These are phyloP conservation scores for Parietaria judaica DNA, from an alignment of 306 rosid genomes.

Conservation along the genomic window DNA sequence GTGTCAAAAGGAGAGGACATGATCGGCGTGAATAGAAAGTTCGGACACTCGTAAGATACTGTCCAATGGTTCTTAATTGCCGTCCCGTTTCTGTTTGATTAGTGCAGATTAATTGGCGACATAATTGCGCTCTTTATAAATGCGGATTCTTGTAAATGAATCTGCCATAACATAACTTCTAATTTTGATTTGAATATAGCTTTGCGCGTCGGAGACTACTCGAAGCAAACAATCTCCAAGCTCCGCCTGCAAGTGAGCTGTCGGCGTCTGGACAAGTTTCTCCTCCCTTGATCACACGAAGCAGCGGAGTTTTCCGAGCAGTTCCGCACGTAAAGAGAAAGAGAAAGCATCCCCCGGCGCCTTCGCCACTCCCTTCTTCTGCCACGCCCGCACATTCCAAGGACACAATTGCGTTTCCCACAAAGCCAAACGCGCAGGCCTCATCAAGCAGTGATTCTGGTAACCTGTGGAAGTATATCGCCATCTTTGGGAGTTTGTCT, in stretches of 20 bases:
- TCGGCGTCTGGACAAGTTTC: constrained; percentile 27
- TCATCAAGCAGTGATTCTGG: constrained; percentile 16
- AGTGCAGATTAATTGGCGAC: too few species aligned
- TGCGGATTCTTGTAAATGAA: constrained; percentile 10
- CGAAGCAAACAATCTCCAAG: constrained; percentile 60
- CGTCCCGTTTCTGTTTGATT: too few species aligned
- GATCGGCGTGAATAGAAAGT: constrained; percentile 45
- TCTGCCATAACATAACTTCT: constrained; percentile 32
- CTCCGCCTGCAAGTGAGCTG: constrained; percentile 38
- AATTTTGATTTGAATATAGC: constrained; percentile 10
- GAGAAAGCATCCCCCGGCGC: constrained; percentile 26
- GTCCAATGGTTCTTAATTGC: neutral
- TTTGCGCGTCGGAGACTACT: constrained; percentile 59
- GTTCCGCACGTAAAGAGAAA: constrained; percentile 24
- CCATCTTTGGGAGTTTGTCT: constrained; percentile 27
- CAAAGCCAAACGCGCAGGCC: constrained; percentile 17
- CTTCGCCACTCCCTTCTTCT: constrained; percentile 22
- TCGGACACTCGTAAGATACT: constrained; percentile 53
- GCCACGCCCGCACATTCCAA: constrained; percentile 3
- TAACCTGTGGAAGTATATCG: constrained; percentile 41
- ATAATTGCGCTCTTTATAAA: too few species aligned
- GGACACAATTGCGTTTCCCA: constrained; percentile 7
- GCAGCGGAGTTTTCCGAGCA: constrained; percentile 80
- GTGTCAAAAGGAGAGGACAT: constrained; percentile 25
- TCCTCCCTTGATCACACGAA: constrained; percentile 35